Conservation (phyloP, 75 land plant genomes). For the Cupressus sempervirens region DNA sequence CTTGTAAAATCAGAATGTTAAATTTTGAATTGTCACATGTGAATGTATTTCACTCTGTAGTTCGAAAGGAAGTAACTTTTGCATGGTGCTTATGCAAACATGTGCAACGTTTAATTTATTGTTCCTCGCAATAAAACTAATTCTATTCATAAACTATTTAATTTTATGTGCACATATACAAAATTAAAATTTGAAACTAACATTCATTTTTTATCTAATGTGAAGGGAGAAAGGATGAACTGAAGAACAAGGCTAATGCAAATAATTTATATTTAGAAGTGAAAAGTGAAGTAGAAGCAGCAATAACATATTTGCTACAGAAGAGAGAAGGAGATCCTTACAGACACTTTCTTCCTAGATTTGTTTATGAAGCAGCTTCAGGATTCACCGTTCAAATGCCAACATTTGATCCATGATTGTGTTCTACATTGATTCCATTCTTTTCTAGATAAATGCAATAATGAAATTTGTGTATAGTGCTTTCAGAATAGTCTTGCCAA, state of each 20-base stretch:
- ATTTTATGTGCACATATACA: not conserved
- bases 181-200: not conserved
- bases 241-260: slow-evolving; percentile 43
- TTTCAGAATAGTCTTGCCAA: not conserved
- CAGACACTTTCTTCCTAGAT: slow-evolving; percentile 45
- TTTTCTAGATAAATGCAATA: slow-evolving; percentile 1
- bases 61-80: not conserved
- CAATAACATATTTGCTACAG: slow-evolving; percentile 51
- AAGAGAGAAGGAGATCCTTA: slow-evolving; percentile 81
- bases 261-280: slow-evolving; percentile 53
- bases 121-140: not conserved
- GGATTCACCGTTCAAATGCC: slow-evolving; percentile 61
- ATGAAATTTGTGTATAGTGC: not conserved
- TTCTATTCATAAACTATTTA: not conserved
- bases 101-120: not conserved
- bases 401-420: slow-evolving; percentile 62
- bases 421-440: not conserved
- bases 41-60: not conserved
- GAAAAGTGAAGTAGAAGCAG: slow-evolving; percentile 61
- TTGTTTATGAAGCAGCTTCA: slow-evolving; percentile 52
- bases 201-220: not conserved
- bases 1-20: not conserved
- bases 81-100: not conserved
- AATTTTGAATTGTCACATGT: not conserved
- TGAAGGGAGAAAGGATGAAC: slow-evolving; percentile 53